phyloP scores from a whole-genome alignment of 345 rosid genomes.

The Aquilaria sinensis region DNA sequence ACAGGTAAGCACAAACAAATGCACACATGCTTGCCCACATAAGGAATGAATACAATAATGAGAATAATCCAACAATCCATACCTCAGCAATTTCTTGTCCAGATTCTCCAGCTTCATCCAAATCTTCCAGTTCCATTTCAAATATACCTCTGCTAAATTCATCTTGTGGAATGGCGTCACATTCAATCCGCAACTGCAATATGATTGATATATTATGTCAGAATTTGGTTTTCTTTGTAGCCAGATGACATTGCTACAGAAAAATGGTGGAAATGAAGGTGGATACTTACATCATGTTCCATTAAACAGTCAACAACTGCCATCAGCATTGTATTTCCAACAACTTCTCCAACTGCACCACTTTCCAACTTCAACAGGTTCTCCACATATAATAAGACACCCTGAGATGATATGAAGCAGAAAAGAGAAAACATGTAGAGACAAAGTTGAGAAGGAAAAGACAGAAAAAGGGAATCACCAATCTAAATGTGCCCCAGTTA shows the following conservation, averaged over 20 bases:
- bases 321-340: conserved; percentile 58
- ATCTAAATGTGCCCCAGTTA: neutral
- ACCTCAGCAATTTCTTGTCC: conserved; percentile 46
- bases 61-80: neutral
- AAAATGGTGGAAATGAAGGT: conserved; percentile 4
- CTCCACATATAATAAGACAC: conserved; percentile 50
- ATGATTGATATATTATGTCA: conserved; percentile 2
- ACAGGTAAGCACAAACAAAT: neutral
- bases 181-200: conserved; percentile 64
- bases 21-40: neutral
- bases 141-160: conserved; percentile 75
- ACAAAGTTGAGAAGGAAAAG: conserved; percentile 2
- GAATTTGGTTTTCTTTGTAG: too few species aligned
- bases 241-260: neutral
- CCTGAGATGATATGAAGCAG: conserved; percentile 18
- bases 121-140: conserved; percentile 74
- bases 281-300: conserved; percentile 82
- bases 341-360: conserved; percentile 61
- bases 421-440: neutral
- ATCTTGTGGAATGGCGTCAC: conserved; percentile 67
- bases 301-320: conserved; percentile 70
- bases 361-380: conserved; percentile 77
- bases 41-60: neutral
- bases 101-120: conserved; percentile 30
- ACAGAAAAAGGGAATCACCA: neutral